Evolutionary conservation across 2,329 filamentous ascomycete species (phyloP).

Genomic region (Aspergillus sp.): DNA sequence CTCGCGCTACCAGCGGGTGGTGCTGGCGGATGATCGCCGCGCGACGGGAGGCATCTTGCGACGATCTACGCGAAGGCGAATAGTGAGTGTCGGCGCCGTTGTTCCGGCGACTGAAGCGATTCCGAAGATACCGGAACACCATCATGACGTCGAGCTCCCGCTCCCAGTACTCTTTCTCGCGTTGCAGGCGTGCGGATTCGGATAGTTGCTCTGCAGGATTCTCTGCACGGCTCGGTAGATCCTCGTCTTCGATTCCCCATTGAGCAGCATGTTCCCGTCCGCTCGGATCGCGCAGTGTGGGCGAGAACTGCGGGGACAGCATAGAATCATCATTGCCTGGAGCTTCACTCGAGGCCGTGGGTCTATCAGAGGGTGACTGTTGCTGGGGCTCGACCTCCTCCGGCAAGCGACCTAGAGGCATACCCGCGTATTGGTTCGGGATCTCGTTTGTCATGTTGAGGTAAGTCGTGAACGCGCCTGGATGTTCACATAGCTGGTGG

Average conservation of each 20-base stretch:
- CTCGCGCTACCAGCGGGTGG: constrained; percentile 76
- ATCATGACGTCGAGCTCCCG: constrained; percentile 85
- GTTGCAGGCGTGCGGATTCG: constrained; percentile 46
- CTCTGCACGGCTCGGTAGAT: constrained; percentile 21
- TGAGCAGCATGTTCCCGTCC: constrained; percentile 54
- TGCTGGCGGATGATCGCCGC: constrained; percentile 83
- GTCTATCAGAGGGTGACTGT: constrained; percentile 15
- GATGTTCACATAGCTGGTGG: constrained; percentile 78
- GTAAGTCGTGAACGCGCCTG: constrained; percentile 86
- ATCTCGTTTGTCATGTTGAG: constrained; percentile 59
- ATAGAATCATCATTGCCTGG: constrained; percentile 27
- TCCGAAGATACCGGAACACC: constrained; percentile 83
- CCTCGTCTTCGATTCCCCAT: constrained; percentile 67
- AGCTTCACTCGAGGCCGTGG: constrained; percentile 18
- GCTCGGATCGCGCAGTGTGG: constrained; percentile 45
- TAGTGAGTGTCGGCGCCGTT: constrained; percentile 34
- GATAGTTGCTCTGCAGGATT: constrained; percentile 27
- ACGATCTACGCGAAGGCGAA: constrained; percentile 37
- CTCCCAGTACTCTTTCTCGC: constrained; percentile 82
- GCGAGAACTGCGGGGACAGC: constrained; percentile 48
- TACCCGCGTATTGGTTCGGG: constrained; percentile 73
- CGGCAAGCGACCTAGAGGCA: constrained; percentile 52
- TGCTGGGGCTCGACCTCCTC: constrained; percentile 22
- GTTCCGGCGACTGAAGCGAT: constrained; percentile 63
- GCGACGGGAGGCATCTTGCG: constrained; percentile 69